Percentiles rank a stretch among this genome's conserved stretches.
phyloP scores from a whole-genome alignment of 768 basidiomycete genomes.

The Tubosaeta sp. region DNA sequence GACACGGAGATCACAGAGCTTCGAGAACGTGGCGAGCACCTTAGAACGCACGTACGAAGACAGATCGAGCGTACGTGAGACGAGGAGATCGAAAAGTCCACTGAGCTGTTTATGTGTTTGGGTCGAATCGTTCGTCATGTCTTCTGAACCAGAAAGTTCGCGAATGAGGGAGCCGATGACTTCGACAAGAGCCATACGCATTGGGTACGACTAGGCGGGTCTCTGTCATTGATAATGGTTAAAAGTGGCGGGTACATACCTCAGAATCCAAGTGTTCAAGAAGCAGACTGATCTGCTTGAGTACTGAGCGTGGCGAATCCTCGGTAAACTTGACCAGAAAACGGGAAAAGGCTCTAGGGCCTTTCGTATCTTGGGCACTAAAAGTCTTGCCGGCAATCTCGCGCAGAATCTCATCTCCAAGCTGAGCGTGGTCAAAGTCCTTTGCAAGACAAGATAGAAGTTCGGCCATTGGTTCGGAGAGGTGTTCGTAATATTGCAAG shows the following conservation, averaged over 20 bases:
- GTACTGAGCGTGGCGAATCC: conserved; percentile 68
- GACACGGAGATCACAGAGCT: conserved; percentile 68
- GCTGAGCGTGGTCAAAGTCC: conserved; percentile 84
- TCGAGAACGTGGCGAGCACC: conserved; percentile 71
- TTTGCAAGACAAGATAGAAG: conserved; percentile 72
- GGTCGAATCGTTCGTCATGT: conserved; percentile 43
- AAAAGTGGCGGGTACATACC: conserved; percentile 38
- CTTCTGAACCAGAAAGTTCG: conserved; percentile 62
- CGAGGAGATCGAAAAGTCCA: conserved; percentile 75
- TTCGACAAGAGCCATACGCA: conserved; percentile 94
- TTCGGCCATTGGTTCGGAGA: conserved; percentile 93
- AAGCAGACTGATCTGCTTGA: conserved; percentile 87
- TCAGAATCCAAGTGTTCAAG: conserved; percentile 89
- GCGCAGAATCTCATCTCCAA: conserved; percentile 87
- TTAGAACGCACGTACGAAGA: conserved; percentile 91
- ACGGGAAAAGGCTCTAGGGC: conserved; percentile 76
- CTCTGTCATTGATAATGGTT: background rate
- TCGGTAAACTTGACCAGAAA: conserved; percentile 84
- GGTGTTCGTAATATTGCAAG: conserved; percentile 91
- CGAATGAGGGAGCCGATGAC: conserved; percentile 81
- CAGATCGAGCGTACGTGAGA: conserved; percentile 83
- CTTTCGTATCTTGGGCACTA: conserved; percentile 79
- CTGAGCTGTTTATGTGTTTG: conserved; percentile 67
- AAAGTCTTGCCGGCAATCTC: conserved; percentile 82
- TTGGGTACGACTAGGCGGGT: conserved; percentile 75